phyloP scores from a whole-genome alignment of 2,329 filamentous ascomycete genomes.

The Stagonosporopsis tanaceti region DNA sequence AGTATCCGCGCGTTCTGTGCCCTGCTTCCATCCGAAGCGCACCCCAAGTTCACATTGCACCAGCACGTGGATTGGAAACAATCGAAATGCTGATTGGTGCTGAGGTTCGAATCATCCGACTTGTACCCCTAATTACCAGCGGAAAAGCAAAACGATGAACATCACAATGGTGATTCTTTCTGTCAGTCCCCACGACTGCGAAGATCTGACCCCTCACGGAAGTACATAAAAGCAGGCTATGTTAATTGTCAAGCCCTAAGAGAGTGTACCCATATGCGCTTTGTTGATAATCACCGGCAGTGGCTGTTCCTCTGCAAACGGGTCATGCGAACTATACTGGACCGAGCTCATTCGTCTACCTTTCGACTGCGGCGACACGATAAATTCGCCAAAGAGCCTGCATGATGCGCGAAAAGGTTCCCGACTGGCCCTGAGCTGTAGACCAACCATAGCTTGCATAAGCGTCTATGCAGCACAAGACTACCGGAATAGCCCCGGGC shows the following conservation, averaged over 20 bases:
- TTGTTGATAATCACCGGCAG: neutral
- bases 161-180: neutral
- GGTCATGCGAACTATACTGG: neutral
- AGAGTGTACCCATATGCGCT: neutral
- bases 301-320: neutral
- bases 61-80: neutral
- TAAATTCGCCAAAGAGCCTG: neutral
- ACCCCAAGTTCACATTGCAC: neutral
- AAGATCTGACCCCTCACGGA: neutral
- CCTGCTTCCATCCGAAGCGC: neutral
- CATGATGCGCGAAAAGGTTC: neutral
- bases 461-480: constrained; percentile 10
- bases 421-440: neutral
- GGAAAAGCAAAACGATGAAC: neutral
- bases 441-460: constrained; percentile 11
- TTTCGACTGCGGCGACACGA: neutral
- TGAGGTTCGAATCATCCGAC: too few relatives aligned
- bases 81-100: neutral
- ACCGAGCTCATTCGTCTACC: neutral
- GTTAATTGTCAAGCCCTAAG: neutral
- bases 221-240: neutral
- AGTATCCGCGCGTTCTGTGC: neutral
- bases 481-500: constrained; percentile 3
- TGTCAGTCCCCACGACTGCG: neutral
- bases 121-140: neutral